Percentiles rank a stretch among this genome's conserved stretches.
Conservation (phyloP, 176 grass and related monocot genomes). For the Microstegium vimineum region DNA sequence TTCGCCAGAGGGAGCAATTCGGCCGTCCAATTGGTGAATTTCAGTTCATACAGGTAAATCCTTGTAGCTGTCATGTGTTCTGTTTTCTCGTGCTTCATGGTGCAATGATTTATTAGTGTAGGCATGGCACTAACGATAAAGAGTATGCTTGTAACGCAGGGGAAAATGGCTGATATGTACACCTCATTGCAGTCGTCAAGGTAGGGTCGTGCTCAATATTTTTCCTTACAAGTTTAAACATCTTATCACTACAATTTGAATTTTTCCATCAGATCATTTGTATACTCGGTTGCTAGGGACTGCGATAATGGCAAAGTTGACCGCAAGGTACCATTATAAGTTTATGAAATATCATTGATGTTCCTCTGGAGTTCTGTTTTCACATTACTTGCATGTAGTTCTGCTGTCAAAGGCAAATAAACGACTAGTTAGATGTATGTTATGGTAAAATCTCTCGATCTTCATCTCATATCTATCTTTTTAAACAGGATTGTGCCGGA, state of each 20-base stretch:
- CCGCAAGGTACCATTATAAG: conserved; percentile 57
- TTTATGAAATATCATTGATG: neutral
- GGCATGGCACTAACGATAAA: neutral
- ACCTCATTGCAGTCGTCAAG: conserved; percentile 95
- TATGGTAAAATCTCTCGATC: conserved; percentile 6
- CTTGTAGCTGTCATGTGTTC: neutral
- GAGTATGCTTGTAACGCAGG: conserved; percentile 38
- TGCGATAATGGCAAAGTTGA: conserved; percentile 91
- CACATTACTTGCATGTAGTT: conserved; percentile 6
- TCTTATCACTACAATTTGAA: conserved; percentile 17
- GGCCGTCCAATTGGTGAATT: conserved; percentile 90
- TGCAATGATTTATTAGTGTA: neutral
- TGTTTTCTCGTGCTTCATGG: neutral
- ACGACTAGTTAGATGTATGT: conserved; percentile 7
- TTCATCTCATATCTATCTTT: conserved; percentile 9
- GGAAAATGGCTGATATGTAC: conserved; percentile 97
- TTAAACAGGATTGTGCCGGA: conserved; percentile 81
- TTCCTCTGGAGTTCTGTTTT: neutral
- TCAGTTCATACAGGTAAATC: conserved; percentile 89
- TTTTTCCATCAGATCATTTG: conserved; percentile 72
- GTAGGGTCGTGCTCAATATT: conserved; percentile 28
- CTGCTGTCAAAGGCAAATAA: conserved; percentile 14
- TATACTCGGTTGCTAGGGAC: conserved; percentile 89
- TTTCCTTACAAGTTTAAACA: conserved; percentile 22
- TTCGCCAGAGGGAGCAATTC: conserved; percentile 89